phyloP scores from a whole-genome alignment of 2,329 filamentous ascomycete species.

The Cladosporium sphaerospermum region DNA sequence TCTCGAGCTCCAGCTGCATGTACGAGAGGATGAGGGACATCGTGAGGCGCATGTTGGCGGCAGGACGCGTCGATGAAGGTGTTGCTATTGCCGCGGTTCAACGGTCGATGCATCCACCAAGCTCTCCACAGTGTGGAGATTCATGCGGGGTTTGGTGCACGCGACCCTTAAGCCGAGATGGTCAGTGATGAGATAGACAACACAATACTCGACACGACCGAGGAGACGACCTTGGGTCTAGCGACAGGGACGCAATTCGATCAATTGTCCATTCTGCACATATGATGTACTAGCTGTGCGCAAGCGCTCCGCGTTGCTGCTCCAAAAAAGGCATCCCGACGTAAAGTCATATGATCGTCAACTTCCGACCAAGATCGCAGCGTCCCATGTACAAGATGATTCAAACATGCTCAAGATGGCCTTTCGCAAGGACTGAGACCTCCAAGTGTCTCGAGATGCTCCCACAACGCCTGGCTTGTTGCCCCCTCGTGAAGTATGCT shows the following conservation, averaged over 20 bases:
- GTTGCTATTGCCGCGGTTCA: not conserved
- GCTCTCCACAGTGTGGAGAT: not conserved
- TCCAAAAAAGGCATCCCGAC: too few species aligned
- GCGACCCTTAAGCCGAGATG: not conserved
- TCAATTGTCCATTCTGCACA: too few species aligned
- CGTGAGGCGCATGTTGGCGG: not conserved
- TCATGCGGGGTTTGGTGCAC: not conserved
- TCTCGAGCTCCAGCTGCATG: not conserved
- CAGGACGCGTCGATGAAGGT: not conserved
- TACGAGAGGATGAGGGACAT: not conserved
- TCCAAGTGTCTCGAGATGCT: not conserved
- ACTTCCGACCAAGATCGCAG: not conserved
- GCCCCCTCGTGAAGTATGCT: constrained; percentile 2
- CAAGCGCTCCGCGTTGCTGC: too few species aligned
- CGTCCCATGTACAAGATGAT: not conserved
- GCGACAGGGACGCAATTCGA: too few species aligned
- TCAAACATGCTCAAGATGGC: not conserved
- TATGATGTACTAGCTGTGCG: too few species aligned
- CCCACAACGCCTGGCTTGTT: constrained; percentile 10
- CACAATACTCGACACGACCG: not conserved
- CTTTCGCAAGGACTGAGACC: not conserved
- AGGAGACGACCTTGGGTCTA: too few species aligned
- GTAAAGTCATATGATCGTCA: too few species aligned
- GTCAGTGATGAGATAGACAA: not conserved
- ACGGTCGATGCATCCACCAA: not conserved